A percentile compares a stretch with the other conserved stretches of the same genome.
These are phyloP conservation scores for Xylaria grammica DNA, from an alignment of 495 filamentous ascomycete species.

Conservation along the genomic window DNA sequence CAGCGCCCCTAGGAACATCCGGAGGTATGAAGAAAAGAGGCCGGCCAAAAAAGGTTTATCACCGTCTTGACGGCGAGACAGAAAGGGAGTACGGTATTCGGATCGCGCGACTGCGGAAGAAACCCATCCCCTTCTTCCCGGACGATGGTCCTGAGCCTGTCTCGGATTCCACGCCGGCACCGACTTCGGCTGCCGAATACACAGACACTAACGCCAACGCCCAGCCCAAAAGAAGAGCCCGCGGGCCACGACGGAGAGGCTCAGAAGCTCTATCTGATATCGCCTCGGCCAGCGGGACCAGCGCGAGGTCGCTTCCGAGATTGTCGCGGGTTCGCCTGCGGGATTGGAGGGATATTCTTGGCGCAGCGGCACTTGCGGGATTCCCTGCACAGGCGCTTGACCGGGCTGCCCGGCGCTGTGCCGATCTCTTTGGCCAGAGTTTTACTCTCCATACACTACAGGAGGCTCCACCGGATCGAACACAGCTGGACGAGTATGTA, in stretches of 20 bases:
- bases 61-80: constrained; percentile 49
- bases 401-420: constrained; percentile 71
- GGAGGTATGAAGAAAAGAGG: constrained; percentile 30
- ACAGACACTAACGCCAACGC: not conserved
- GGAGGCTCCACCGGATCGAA: constrained; percentile 43
- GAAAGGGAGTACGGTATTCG: constrained; percentile 47
- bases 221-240: not conserved
- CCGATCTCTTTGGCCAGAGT: constrained; percentile 68
- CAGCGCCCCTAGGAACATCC: not conserved
- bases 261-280: constrained; percentile 5
- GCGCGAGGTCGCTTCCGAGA: not conserved
- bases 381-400: constrained; percentile 65
- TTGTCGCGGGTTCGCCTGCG: constrained; percentile 51
- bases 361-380: constrained; percentile 71
- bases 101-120: constrained; percentile 41
- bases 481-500: constrained; percentile 19
- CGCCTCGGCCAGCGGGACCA: not conserved
- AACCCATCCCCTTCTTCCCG: constrained; percentile 27
- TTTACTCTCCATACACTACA: constrained; percentile 64
- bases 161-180: constrained; percentile 14
- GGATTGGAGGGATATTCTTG: constrained; percentile 83
- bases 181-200: not conserved
- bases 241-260: not conserved
- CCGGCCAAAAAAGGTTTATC: constrained; percentile 43
- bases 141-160: constrained; percentile 17